These are phyloP conservation scores for Magnusiomyces suaveolens DNA, from an alignment of 1,139 yeast species.

Conservation along the genomic window DNA sequence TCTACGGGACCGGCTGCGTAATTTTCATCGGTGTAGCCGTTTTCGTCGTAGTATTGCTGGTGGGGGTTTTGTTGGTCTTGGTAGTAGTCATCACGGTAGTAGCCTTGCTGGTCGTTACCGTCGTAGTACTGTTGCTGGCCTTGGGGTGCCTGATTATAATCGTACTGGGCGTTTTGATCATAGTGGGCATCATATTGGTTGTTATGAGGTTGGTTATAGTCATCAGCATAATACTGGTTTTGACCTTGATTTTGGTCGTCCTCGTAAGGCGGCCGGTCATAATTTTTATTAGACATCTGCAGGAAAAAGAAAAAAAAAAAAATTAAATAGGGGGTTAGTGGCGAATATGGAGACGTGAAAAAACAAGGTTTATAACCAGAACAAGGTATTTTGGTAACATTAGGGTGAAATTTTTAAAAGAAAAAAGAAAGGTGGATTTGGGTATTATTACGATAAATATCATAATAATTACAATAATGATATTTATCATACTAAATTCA, in stretches of 20 bases:
- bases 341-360: no score
- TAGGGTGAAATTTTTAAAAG: no score
- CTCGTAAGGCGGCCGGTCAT: constrained; percentile 12
- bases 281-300: constrained; percentile 11
- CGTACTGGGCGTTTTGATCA: constrained; percentile 21
- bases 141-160: constrained; percentile 15
- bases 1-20: constrained; percentile 27
- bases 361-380: no score
- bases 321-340: no score
- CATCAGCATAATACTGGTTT: constrained; percentile 6
- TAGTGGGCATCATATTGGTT: constrained; percentile 21
- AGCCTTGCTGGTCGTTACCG: constrained; percentile 21
- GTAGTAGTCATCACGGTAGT: constrained; percentile 23
- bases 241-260: constrained; percentile 9
- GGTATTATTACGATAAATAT: no score
- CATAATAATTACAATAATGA: no score
- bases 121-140: constrained; percentile 27
- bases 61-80: constrained; percentile 28
- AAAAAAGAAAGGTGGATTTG: neutral
- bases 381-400: no score
- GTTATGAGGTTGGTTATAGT: neutral
- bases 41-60: constrained; percentile 28
- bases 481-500: neutral
- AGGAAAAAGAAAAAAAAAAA: neutral
- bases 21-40: constrained; percentile 31